Percentiles rank a stretch among this genome's conserved stretches.
Evolutionary conservation across 768 basidiomycete species (phyloP).

Genomic region (Russula compacta): DNA sequence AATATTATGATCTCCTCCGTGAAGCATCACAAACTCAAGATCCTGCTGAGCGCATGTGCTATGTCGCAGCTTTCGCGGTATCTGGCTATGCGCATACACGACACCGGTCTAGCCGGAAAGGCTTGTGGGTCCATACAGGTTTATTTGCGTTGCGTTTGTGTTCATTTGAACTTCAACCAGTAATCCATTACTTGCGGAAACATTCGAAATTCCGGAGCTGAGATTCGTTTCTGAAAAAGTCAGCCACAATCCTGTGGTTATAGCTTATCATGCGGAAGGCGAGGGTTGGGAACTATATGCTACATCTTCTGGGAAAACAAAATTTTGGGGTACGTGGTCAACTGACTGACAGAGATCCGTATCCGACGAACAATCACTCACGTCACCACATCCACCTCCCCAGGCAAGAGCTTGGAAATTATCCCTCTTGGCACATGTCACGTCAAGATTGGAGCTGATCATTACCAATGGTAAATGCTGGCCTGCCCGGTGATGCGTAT

Average conservation of each 20-base stretch:
- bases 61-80: constrained; percentile 77
- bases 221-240: constrained; percentile 85
- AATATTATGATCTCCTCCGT: constrained; percentile 63
- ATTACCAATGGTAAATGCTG: constrained; percentile 55
- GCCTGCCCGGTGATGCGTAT: neutral
- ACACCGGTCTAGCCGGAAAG: constrained; percentile 74
- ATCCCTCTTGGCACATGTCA: constrained; percentile 68
- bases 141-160: neutral
- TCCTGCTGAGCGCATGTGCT: constrained; percentile 59
- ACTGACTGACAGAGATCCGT: constrained; percentile 12
- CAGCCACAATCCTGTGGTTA: constrained; percentile 71
- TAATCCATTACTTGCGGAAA: constrained; percentile 84
- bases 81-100: constrained; percentile 78
- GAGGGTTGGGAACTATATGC: constrained; percentile 65
- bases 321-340: constrained; percentile 71
- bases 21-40: constrained; percentile 52
- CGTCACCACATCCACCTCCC: constrained; percentile 5
- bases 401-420: constrained; percentile 85
- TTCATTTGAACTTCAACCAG: constrained; percentile 30
- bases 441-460: constrained; percentile 56
- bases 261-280: constrained; percentile 82
- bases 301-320: constrained; percentile 76
- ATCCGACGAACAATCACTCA: constrained; percentile 20
- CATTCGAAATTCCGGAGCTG: constrained; percentile 76
- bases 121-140: constrained; percentile 51